Conservation (phyloP, 371 early-diverging fungal genomes). For the Dinochytrium kinnereticum region DNA sequence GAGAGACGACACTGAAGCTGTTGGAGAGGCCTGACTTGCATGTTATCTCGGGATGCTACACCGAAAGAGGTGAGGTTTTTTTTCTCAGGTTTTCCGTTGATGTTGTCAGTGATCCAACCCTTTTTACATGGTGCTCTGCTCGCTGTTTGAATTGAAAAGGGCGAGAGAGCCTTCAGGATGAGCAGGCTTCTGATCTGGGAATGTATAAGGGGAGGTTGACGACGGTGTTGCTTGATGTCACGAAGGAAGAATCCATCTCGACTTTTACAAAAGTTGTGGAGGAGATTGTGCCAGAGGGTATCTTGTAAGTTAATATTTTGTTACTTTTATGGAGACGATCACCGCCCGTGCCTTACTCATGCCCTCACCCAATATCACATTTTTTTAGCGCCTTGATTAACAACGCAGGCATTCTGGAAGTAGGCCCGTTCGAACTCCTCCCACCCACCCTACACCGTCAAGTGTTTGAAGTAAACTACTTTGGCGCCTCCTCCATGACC, state of each 20-base stretch:
- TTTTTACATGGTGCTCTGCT: not conserved
- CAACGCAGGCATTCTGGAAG: conserved; percentile 39
- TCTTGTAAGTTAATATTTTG: conserved; percentile 25
- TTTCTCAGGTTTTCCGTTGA: not conserved
- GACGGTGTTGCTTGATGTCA: conserved; percentile 30
- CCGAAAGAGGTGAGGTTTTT: conserved; percentile 20
- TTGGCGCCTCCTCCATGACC: conserved; percentile 35
- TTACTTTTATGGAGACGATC: too few relatives aligned
- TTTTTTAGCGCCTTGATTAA: too few relatives aligned
- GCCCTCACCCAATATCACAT: too few relatives aligned
- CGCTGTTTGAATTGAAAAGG: not conserved
- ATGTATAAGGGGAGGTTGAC: conserved; percentile 12
- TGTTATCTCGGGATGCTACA: conserved; percentile 35
- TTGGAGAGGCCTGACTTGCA: conserved; percentile 8
- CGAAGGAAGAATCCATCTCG: conserved; percentile 28
- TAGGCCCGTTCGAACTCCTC: conserved; percentile 19
- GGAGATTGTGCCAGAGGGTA: conserved; percentile 15
- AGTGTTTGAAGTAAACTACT: conserved; percentile 43
- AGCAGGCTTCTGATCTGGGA: too few relatives aligned
- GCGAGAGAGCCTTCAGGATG: not conserved
- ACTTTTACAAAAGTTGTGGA: conserved; percentile 15
- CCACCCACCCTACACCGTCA: conserved; percentile 12
- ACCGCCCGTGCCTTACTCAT: too few relatives aligned
- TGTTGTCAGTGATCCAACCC: not conserved
- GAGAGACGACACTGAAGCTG: conserved; percentile 20